These are phyloP conservation scores for Ascochyta fabae DNA, from an alignment of 2,329 filamentous ascomycete genomes.

Conservation along the genomic window DNA sequence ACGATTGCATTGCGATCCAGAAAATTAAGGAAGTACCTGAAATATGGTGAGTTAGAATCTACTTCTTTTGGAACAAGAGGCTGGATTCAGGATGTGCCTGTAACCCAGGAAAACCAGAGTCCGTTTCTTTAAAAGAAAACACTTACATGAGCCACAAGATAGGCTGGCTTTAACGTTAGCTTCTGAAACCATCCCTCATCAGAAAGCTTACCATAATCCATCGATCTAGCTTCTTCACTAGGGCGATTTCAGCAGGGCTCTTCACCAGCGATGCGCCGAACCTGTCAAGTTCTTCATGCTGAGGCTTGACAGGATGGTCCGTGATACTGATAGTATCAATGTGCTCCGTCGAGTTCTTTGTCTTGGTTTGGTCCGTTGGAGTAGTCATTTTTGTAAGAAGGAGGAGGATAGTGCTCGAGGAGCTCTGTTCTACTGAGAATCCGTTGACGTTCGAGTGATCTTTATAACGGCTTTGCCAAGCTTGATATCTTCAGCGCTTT, in stretches of 20 bases:
- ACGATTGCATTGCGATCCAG: slow-evolving; percentile 71
- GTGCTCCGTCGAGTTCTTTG: slow-evolving; percentile 17
- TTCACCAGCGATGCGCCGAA: slow-evolving; percentile 31
- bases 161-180: not conserved
- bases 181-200: not conserved
- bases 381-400: slow-evolving; percentile 8
- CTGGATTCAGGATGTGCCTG: too few relatives aligned
- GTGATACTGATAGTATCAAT: slow-evolving; percentile 22
- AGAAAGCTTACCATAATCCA: slow-evolving; percentile 28
- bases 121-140: too few relatives aligned
- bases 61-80: too few relatives aligned
- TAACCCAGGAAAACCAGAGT: too few relatives aligned
- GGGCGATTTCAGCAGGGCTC: slow-evolving; percentile 29
- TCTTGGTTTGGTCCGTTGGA: slow-evolving; percentile 3
- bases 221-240: slow-evolving; percentile 35
- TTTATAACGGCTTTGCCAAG: slow-evolving; percentile 18
- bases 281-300: slow-evolving; percentile 31
- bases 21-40: slow-evolving; percentile 36
- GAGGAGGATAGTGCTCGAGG: not conserved
- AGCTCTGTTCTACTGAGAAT: not conserved
- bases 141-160: slow-evolving; percentile 25
- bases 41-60: too few relatives aligned
- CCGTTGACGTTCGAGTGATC: not conserved
- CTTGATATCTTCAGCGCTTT: slow-evolving; percentile 3
- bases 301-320: slow-evolving; percentile 14